Base-by-base conservation (phyloP, 1,284 basidiomycete genomes). In the Moesziomyces parantarcticus region DNA sequence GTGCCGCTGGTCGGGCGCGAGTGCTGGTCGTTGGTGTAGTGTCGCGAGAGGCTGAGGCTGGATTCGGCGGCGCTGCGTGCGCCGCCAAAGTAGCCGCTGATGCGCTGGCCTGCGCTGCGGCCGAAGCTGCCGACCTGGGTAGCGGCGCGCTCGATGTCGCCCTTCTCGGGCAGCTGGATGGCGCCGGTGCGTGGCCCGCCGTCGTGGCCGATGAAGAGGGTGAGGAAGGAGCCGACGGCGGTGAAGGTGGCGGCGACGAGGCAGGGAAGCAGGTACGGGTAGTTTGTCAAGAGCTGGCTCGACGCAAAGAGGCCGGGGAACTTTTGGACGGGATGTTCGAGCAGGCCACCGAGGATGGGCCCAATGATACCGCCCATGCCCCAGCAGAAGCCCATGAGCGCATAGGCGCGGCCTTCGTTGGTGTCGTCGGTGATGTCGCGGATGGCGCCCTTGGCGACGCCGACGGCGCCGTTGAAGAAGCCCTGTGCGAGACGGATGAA, bases 361-460 rank as follows among this genome's bases (percentile, higher is more conserved):
- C 89, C 92, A 46, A 83, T 63, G 65, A 84, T 84, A 88, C 94
- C 94, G 70, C 95, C 95, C 80, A 97, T 90, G 68, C 94, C 95
- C 95, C 95, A 97, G 72, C 91, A 93, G 85, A 97, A 97, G 21
- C 94, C 94, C 53, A 97, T 88, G 72, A 95, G 92, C 48, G 93
- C 93, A 83, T 97, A 97, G 16, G 95, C 95, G 73, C 93, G 88
- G 36, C 92, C 92, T 84, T 97, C 94, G 84, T 97, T 97, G 57
- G 90, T 92, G 41, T 89, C 85, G 77, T 96, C 93, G 0, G 96
- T 96, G 60, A 99, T 88, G 66, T 92, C 91, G 22, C 92, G 87
- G 44, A 99, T 90, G 8, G 91, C 92, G 21, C 94, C 93, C 43
- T 79, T 80, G 42, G 93, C 93, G 20, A 97, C 94, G 29, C 94